phyloP scores from a whole-genome alignment of 2,329 filamentous ascomycete species.

The Pseudofabraea citricarpa region DNA sequence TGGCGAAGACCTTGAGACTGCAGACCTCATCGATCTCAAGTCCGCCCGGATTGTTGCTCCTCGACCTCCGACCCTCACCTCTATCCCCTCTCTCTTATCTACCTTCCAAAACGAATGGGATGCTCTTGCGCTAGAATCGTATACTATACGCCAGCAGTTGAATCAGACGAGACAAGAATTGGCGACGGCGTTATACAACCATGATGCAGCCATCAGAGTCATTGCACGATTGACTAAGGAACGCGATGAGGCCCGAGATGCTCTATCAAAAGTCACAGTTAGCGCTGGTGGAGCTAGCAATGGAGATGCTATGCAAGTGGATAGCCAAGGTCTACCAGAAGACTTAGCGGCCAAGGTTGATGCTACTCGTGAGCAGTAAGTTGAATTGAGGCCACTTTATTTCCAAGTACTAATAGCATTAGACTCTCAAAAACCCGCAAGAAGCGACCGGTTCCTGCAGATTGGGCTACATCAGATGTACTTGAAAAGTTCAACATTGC shows the following conservation, averaged over 20 bases:
- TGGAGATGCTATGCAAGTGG: conserved; percentile 90
- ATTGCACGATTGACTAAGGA: conserved; percentile 89
- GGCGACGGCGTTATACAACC: conserved; percentile 89
- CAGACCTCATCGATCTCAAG: conserved; percentile 87
- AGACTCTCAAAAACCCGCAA: conserved; percentile 85
- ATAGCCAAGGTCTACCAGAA: conserved; percentile 71
- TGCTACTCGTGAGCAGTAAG: conserved; percentile 73
- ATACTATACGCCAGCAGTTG: conserved; percentile 84
- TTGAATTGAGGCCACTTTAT: conserved; percentile 16
- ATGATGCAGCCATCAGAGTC: conserved; percentile 93
- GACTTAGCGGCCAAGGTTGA: conserved; percentile 70
- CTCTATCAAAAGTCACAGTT: conserved; percentile 79
- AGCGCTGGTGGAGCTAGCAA: conserved; percentile 48
- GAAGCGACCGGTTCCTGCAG: conserved; percentile 80
- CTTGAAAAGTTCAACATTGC: conserved; percentile 56
- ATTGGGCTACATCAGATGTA: conserved; percentile 74
- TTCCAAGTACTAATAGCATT: conserved; percentile 8
- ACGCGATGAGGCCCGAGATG: conserved; percentile 86
- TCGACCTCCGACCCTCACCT: conserved; percentile 88
- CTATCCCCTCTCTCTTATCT: conserved; percentile 88
- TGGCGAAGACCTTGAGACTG: conserved; percentile 74
- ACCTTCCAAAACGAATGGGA: conserved; percentile 99
- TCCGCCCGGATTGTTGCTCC: conserved; percentile 79
- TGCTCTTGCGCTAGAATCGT: conserved; percentile 84
- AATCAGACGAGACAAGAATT: conserved; percentile 89